Evolutionary conservation across 2,329 filamentous ascomycete species (phyloP).

Genomic region (Ophiocordyceps camponoti-saundersi): DNA sequence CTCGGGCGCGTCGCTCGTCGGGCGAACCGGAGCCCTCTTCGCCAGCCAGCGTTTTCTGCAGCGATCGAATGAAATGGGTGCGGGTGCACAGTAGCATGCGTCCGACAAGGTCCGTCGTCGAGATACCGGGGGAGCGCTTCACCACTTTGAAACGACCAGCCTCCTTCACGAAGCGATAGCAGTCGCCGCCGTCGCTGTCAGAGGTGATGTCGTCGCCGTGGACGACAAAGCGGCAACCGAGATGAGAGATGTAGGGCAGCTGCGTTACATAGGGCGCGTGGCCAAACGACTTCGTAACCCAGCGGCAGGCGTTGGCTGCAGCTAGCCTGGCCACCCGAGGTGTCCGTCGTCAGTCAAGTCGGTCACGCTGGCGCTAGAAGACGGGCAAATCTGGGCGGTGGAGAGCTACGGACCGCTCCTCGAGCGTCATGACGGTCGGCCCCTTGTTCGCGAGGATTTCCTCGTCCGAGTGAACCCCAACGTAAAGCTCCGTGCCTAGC

Average conservation of each 20-base stretch:
- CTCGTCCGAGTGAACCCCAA: slow-evolving; percentile 91
- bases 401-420: slow-evolving; percentile 48
- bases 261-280: slow-evolving; percentile 89
- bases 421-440: slow-evolving; percentile 87
- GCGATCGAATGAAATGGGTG: slow-evolving; percentile 76
- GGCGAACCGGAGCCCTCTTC: slow-evolving; percentile 54
- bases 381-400: not conserved
- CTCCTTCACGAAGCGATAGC: slow-evolving; percentile 93
- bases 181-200: slow-evolving; percentile 84
- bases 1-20: slow-evolving; percentile 47
- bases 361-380: not conserved
- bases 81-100: slow-evolving; percentile 95
- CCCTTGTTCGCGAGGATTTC: slow-evolving; percentile 94
- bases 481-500: slow-evolving; percentile 72
- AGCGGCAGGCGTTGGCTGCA: slow-evolving; percentile 87
- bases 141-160: slow-evolving; percentile 92
- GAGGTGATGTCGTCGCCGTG: slow-evolving; percentile 97
- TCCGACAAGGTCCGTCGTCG: slow-evolving; percentile 93
- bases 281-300: slow-evolving; percentile 72
- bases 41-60: slow-evolving; percentile 51
- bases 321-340: slow-evolving; percentile 41
- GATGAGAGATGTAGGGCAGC: slow-evolving; percentile 85
- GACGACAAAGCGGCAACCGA: slow-evolving; percentile 88
- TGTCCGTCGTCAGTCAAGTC: not conserved
- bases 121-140: slow-evolving; percentile 89